phyloP scores from a whole-genome alignment of 805 yeast genomes.

The Saturnispora zaruensis region DNA sequence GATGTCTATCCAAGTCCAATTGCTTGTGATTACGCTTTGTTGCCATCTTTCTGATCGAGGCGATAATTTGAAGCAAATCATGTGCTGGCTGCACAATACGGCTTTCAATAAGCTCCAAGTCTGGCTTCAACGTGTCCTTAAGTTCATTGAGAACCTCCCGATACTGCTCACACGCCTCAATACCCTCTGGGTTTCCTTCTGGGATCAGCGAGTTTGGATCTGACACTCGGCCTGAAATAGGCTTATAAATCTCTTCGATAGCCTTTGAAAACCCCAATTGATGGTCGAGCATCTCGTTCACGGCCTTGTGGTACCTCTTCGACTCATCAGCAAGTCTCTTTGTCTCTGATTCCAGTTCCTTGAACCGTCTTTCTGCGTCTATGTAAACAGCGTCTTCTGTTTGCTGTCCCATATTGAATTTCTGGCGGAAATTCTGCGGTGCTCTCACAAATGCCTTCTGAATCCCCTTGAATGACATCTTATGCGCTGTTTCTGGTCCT shows the following conservation, averaged over 20 bases:
- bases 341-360: slow-evolving; percentile 83
- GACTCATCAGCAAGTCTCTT: slow-evolving; percentile 85
- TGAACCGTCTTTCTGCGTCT: slow-evolving; percentile 95
- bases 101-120: slow-evolving; percentile 82
- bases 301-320: slow-evolving; percentile 81
- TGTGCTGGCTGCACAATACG: slow-evolving; percentile 88
- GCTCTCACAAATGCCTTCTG: slow-evolving; percentile 76
- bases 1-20: slow-evolving; percentile 83
- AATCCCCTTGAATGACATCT: slow-evolving; percentile 83
- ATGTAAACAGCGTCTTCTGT: slow-evolving; percentile 83
- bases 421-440: slow-evolving; percentile 86
- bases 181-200: slow-evolving; percentile 96
- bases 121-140: slow-evolving; percentile 82
- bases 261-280: slow-evolving; percentile 95
- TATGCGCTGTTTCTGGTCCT: background rate
- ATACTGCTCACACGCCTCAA: slow-evolving; percentile 88
- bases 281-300: slow-evolving; percentile 85
- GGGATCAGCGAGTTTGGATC: slow-evolving; percentile 82
- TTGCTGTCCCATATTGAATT: slow-evolving; percentile 75
- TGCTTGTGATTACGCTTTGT: slow-evolving; percentile 93
- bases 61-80: slow-evolving; percentile 75
- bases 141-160: slow-evolving; percentile 80
- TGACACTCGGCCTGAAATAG: slow-evolving; percentile 84
- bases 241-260: slow-evolving; percentile 92
- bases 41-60: slow-evolving; percentile 84